phyloP scores from a whole-genome alignment of 495 filamentous ascomycete genomes.

The Tirmania nivea region DNA sequence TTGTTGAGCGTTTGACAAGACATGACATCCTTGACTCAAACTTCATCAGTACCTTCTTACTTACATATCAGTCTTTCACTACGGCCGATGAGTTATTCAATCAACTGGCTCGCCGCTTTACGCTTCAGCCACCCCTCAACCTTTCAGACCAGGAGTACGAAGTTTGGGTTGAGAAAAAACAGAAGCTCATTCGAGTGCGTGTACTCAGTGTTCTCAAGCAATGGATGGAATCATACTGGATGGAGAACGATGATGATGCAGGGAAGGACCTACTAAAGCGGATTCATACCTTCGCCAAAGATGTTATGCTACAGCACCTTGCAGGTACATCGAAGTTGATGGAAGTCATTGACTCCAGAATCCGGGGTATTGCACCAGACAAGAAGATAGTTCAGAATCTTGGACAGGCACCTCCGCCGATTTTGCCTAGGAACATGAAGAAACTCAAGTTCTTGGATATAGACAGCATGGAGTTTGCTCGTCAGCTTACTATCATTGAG shows the following conservation, averaged over 20 bases:
- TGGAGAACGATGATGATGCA: constrained; percentile 72
- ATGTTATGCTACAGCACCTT: constrained; percentile 80
- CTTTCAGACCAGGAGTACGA: constrained; percentile 55
- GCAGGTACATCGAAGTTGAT: constrained; percentile 64
- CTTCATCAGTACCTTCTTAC: constrained; percentile 93
- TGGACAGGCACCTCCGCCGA: constrained; percentile 60
- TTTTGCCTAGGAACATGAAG: constrained; percentile 98
- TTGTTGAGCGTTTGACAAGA: constrained; percentile 91
- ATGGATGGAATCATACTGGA: constrained; percentile 97
- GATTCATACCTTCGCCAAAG: constrained; percentile 75
- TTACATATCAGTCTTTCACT: constrained; percentile 92
- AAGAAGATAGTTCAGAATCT: constrained; percentile 69
- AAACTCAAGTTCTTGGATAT: constrained; percentile 98
- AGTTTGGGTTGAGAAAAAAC: constrained; percentile 78
- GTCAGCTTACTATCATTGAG: constrained; percentile 92
- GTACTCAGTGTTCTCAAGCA: constrained; percentile 94
- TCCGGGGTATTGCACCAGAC: constrained; percentile 70
- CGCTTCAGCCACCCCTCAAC: constrained; percentile 76
- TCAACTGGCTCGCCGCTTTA: constrained; percentile 73
- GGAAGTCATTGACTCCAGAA: constrained; percentile 63
- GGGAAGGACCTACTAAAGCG: constrained; percentile 67
- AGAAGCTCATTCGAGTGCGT: constrained; percentile 82
- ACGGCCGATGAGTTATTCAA: constrained; percentile 78
- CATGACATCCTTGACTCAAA: constrained; percentile 89
- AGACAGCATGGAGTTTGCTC: constrained; percentile 82